Conservation (phyloP, 129 eudicot genomes). For the Erigeron canadensis region DNA sequence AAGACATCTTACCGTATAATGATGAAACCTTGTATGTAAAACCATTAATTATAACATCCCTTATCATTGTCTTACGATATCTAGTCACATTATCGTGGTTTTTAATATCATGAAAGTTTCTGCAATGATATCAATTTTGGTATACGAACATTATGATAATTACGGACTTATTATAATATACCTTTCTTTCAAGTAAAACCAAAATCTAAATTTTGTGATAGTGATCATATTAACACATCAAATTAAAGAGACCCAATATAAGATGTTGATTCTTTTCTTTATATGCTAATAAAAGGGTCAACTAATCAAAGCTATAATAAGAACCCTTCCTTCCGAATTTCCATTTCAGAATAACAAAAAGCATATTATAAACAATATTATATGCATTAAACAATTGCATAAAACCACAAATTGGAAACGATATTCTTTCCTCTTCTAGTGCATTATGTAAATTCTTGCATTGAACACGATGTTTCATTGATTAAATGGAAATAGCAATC, state of each 20-base stretch:
- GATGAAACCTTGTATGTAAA: no score
- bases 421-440: constrained; percentile 26
- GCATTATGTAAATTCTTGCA: constrained; percentile 27
- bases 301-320: constrained; percentile 9
- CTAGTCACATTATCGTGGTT: background rate
- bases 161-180: background rate
- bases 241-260: constrained; percentile 18
- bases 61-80: background rate
- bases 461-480: constrained; percentile 24
- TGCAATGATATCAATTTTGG: background rate
- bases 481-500: constrained; percentile 34
- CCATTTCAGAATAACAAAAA: constrained; percentile 32
- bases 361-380: constrained; percentile 29
- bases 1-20: no score
- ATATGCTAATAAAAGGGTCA: constrained; percentile 24
- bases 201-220: constrained; percentile 13
- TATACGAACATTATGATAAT: background rate
- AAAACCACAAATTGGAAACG: constrained; percentile 24
- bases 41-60: background rate
- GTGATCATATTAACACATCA: constrained; percentile 16
- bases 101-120: background rate
- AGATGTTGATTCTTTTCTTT: constrained; percentile 36
- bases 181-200: constrained; percentile 9
- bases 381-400: constrained; percentile 11
- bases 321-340: constrained; percentile 31